phyloP scores from a whole-genome alignment of 352 stramenopile genomes.

The Pythium chondricola region DNA sequence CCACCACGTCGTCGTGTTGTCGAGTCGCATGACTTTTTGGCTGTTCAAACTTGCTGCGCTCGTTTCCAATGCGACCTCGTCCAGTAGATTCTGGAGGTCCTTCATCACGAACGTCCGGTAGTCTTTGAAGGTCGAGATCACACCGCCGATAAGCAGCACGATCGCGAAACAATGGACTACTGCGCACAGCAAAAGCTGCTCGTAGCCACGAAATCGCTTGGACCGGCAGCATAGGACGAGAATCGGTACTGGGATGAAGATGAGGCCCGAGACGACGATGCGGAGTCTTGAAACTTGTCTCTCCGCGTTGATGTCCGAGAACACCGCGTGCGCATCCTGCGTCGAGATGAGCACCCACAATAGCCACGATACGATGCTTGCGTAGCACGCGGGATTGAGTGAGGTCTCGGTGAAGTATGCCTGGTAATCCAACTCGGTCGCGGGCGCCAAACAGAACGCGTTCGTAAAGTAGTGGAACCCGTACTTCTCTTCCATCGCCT shows the following conservation, averaged over 20 bases:
- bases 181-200: slow-evolving; percentile 51
- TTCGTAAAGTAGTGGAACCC: slow-evolving; percentile 82
- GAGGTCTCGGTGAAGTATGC: slow-evolving; percentile 73
- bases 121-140: slow-evolving; percentile 31
- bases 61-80: slow-evolving; percentile 22
- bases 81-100: slow-evolving; percentile 43
- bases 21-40: slow-evolving; percentile 19
- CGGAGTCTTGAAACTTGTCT: slow-evolving; percentile 21
- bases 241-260: slow-evolving; percentile 55
- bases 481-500: slow-evolving; percentile 70
- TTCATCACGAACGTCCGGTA: slow-evolving; percentile 44
- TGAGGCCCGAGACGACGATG: slow-evolving; percentile 40
- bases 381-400: slow-evolving; percentile 52
- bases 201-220: slow-evolving; percentile 43
- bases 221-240: slow-evolving; percentile 47
- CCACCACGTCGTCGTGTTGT: slow-evolving; percentile 40
- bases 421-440: slow-evolving; percentile 72
- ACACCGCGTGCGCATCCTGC: slow-evolving; percentile 33
- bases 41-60: slow-evolving; percentile 7
- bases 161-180: slow-evolving; percentile 69
- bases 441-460: slow-evolving; percentile 46
- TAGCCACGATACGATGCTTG: slow-evolving; percentile 48
- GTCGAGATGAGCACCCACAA: slow-evolving; percentile 45
- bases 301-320: slow-evolving; percentile 32
- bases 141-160: slow-evolving; percentile 36